A percentile compares a stretch with the other conserved stretches of the same genome.
Evolutionary conservation across 2,329 filamentous ascomycete genomes (phyloP).

Genomic region (Zymoseptoria brevis): DNA sequence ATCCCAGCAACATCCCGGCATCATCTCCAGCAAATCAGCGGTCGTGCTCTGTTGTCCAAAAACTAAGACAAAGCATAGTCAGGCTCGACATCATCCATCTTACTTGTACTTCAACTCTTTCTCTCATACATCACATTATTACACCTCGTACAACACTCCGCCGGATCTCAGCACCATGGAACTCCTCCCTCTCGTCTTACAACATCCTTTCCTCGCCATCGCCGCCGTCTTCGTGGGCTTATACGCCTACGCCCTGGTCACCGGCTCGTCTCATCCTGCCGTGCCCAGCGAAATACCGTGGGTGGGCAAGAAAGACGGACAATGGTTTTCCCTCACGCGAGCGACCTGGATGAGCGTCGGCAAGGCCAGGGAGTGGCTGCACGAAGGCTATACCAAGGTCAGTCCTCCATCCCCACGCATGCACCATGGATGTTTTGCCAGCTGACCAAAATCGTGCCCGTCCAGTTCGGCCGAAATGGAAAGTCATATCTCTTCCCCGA

Average conservation of each 20-base stretch:
- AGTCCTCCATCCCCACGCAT: not conserved
- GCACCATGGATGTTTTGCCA: not conserved
- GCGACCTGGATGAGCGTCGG: constrained; percentile 10
- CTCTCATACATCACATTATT: too few relatives aligned
- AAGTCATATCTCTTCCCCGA: constrained; percentile 20
- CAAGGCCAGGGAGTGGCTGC: constrained; percentile 10
- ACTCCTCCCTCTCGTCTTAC: not conserved
- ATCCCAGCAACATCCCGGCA: too few relatives aligned
- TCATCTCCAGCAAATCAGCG: too few relatives aligned
- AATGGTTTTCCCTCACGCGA: constrained; percentile 7
- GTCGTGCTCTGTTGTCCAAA: too few relatives aligned
- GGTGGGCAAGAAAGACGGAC: constrained; percentile 12
- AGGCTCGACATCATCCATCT: too few relatives aligned
- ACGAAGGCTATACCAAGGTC: constrained; percentile 17
- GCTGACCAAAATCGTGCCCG: too few relatives aligned
- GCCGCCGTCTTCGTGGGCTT: not conserved
- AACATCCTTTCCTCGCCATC: not conserved
- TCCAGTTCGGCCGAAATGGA: constrained; percentile 12
- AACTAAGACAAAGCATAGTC: too few relatives aligned
- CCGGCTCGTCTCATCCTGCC: too few relatives aligned
- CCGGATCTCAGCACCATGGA: not conserved
- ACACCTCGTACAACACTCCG: not conserved
- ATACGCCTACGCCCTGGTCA: not conserved
- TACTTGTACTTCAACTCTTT: too few relatives aligned
- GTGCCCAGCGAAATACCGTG: constrained; percentile 8